Percentiles rank a stretch among this genome's conserved stretches.
Evolutionary conservation across 2,329 filamentous ascomycete species (phyloP).

Genomic region (Nemania sp.): DNA sequence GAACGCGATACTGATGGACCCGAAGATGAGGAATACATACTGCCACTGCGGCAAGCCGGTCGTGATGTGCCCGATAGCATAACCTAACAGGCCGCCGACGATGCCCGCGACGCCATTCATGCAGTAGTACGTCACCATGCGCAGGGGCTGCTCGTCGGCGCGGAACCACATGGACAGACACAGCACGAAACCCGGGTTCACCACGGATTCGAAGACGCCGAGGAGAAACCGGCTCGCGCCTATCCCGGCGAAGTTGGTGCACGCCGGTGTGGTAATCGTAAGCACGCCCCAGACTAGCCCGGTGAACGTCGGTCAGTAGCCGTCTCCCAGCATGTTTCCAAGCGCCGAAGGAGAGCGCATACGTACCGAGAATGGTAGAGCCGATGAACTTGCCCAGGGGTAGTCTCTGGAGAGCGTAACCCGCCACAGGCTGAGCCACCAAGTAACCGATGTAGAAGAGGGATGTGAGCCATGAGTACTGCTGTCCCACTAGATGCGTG

Average conservation of each 20-base stretch:
- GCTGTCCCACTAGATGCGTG: conserved; percentile 52
- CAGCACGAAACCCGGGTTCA: conserved; percentile 38
- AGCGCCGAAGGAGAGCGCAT: not conserved
- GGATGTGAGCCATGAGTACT: conserved; percentile 56
- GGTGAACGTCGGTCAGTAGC: not conserved
- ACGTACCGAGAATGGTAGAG: conserved; percentile 28
- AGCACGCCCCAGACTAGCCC: conserved; percentile 36
- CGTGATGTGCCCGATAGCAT: conserved; percentile 39
- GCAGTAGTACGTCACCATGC: conserved; percentile 36
- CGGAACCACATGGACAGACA: conserved; percentile 37
- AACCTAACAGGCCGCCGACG: conserved; percentile 37
- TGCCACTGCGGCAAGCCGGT: conserved; percentile 39
- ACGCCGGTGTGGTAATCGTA: conserved; percentile 37
- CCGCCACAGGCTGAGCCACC: conserved; percentile 37
- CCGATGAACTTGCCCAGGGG: conserved; percentile 38
- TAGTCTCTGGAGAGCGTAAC: conserved; percentile 36
- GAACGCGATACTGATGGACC: conserved; percentile 36
- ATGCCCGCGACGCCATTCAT: conserved; percentile 39
- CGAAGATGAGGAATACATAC: conserved; percentile 40
- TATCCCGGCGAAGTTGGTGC: conserved; percentile 36
- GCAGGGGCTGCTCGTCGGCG: conserved; percentile 36
- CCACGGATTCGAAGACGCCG: conserved; percentile 37
- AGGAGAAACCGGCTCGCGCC: conserved; percentile 38
- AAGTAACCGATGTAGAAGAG: conserved; percentile 40
- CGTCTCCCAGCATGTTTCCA: not conserved